Percentiles rank a stretch among this genome's conserved stretches.
These are phyloP conservation scores for Nothophoma quercina DNA, from an alignment of 2,329 filamentous ascomycete species.

Conservation along the genomic window DNA sequence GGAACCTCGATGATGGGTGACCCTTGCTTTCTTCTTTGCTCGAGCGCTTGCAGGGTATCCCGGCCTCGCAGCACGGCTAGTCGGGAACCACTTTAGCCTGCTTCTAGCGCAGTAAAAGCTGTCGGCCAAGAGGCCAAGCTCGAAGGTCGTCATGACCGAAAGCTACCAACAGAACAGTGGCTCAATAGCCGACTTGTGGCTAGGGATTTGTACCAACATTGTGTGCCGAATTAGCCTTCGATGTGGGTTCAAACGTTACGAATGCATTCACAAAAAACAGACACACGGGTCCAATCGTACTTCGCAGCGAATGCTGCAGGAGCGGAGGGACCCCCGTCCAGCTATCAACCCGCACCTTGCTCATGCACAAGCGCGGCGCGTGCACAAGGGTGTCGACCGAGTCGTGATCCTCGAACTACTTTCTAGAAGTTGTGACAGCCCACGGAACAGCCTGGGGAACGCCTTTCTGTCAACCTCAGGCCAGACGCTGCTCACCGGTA, in stretches of 20 bases:
- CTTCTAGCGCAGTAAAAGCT: slow-evolving; percentile 1
- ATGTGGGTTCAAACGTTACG: slow-evolving; percentile 12
- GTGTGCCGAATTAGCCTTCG: not conserved
- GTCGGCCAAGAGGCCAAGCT: not conserved
- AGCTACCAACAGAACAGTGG: not conserved
- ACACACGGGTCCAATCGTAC: not conserved
- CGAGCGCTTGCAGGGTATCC: not conserved
- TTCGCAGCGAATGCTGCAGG: slow-evolving; percentile 5
- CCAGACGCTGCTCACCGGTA: slow-evolving; percentile 10
- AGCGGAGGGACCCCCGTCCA: slow-evolving; percentile 3
- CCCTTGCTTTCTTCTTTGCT: not conserved
- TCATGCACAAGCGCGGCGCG: not conserved
- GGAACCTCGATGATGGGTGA: slow-evolving; percentile 2
- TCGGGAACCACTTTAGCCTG: slow-evolving; percentile 6
- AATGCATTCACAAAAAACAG: slow-evolving; percentile 2
- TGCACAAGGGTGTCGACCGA: not conserved
- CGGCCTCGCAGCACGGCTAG: not conserved
- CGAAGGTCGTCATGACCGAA: slow-evolving; percentile 1
- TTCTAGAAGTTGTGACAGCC: not conserved
- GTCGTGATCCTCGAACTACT: too few species aligned
- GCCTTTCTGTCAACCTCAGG: slow-evolving; percentile 15
- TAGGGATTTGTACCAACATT: not conserved
- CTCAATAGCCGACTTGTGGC: slow-evolving; percentile 4
- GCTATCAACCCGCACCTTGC: not conserved
- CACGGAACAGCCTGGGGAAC: slow-evolving; percentile 3